Evolutionary conservation across 2,329 filamentous ascomycete genomes (phyloP), one percentile per base, ranked within the genome.

Genomic region (Alternaria sp.): DNA sequence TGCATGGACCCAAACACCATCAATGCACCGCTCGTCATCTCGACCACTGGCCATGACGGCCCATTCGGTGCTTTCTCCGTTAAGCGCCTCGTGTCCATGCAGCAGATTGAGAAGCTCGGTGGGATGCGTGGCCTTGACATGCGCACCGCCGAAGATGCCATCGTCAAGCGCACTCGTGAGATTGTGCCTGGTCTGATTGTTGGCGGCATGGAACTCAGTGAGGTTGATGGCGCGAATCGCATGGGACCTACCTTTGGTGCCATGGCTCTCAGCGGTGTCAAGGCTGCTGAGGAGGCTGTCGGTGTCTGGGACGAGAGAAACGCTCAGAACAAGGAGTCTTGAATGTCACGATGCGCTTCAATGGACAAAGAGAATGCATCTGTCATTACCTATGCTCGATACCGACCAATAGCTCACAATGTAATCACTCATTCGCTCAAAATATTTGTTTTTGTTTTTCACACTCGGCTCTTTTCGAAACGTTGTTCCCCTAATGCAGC

Each of bases 1-100:
- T 97, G 93, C 90, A 97, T 97, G 93, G 94, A 97, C 79, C 93
- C 93, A 69, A 97, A 95, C 87, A 97, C 93, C 73, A 97, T 97
- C 86, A 97, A 97, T 77, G 92, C 93, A 0, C 93, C 93, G 1
- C 80, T 97, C 60, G 85, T 97, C 75, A 91, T 97, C 82, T 93
- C 90, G 59, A 97, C 93, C 25, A 97, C 93, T 0, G 94, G 93
- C 52, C 93, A 97, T 74, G 93, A 97, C 68, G 94, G 87, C 48
- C 93, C 93, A 16, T 96, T 97, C 77, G 94, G 93, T 48, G 93
- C 93, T 51, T 97, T 97, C 84, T 91, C 83, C 67, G 93, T 92
- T 78, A 97, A 97, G 87, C 88, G 93, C 50, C 90, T 97, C 41
- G 93, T 96, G 49, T 92, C 89, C 79, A 97, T 97, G 93, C 86